Evolutionary conservation across 1,284 basidiomycete genomes (phyloP), one percentile per base, ranked within the genome.

Genomic region (Pseudozyma thailandica): DNA sequence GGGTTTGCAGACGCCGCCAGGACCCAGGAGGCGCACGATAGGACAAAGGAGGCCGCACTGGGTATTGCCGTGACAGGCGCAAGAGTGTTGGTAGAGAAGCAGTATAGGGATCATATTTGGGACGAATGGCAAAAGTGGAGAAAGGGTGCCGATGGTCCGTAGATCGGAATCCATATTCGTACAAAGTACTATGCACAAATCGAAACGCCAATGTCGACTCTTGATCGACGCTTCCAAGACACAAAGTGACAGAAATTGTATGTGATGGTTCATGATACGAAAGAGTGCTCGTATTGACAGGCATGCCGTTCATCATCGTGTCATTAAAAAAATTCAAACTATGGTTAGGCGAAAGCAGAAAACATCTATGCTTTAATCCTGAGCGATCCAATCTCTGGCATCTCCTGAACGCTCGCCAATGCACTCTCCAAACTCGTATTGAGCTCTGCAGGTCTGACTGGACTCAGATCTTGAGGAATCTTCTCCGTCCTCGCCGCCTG

Each of bases 41-140:
- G 63, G 50, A 84, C 75, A 30, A 78, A 84, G 54, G 75, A 82
- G 44, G 83, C 81, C 1, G 77, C 83, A 9, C 78, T 81, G 41
- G 83, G 79, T 0, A 78, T 85, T 44, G 79, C 82, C 4, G 71
- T 82, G 5, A 73, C 79, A 2, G 83, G 74, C 5, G 81, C 78
- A 8, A 77, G 80, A 21, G 78, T 84, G 38, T 31, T 84, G 3
- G 58, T 68, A 0, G 84, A 85, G 41, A 64, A 74, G 23, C 62
- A 73, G 27, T 85, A 78, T 56, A 74, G 81, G 0, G 62, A 77
- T 25, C 70, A 77, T 31, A 73, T 70, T 21, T 69, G 61, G 63
- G 41, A 49, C 9, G 71, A 75, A 13, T 77, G 74, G 75, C 41
- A 35, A 16, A 39, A 64, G 23, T 74, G 72, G 72, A 23, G 70